A percentile compares a stretch with the other conserved stretches of the same genome.
phyloP scores from a whole-genome alignment of 2,329 filamentous ascomycete genomes.

The Ramularia collo-cygni region DNA sequence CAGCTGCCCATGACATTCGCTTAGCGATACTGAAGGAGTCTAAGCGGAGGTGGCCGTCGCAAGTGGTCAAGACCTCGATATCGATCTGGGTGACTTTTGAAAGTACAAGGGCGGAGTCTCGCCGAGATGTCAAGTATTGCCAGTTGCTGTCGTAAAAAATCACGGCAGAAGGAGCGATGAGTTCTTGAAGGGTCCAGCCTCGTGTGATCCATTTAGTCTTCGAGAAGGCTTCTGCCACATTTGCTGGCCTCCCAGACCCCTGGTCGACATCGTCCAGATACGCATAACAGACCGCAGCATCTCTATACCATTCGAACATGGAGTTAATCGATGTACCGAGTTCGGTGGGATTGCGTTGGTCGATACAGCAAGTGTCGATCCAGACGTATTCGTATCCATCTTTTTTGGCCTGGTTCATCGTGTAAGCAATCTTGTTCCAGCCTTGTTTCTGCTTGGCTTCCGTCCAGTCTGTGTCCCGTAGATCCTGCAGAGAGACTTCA shows the following conservation, averaged over 20 bases:
- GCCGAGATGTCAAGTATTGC: slow-evolving; percentile 20
- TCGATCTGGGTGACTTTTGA: slow-evolving; percentile 21
- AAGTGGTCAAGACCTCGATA: too few species aligned
- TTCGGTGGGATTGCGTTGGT: slow-evolving; percentile 14
- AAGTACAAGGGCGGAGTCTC: too few species aligned
- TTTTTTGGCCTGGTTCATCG: slow-evolving; percentile 1
- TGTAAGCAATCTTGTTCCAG: slow-evolving; percentile 1
- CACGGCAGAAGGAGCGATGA: slow-evolving; percentile 14
- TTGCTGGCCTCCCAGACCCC: too few species aligned
- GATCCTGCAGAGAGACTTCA: too few species aligned
- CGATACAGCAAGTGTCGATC: slow-evolving; percentile 21
- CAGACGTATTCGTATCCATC: slow-evolving; percentile 12
- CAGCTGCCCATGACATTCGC: too few species aligned
- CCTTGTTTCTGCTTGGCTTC: background rate
- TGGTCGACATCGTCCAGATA: slow-evolving; percentile 9
- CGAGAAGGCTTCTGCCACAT: too few species aligned
- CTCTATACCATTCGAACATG: slow-evolving; percentile 17
- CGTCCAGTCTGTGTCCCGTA: too few species aligned
- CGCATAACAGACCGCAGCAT: slow-evolving; percentile 12
- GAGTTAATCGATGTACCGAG: slow-evolving; percentile 17
- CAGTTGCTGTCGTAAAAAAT: slow-evolving; percentile 16
- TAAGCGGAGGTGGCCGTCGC: too few species aligned
- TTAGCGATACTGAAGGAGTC: too few species aligned
- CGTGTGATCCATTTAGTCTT: too few species aligned
- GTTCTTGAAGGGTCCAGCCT: too few species aligned